Evolutionary conservation across 2,329 filamentous ascomycete species (phyloP), one percentile per base, ranked within the genome.

Genomic region (Xylaria sp.): DNA sequence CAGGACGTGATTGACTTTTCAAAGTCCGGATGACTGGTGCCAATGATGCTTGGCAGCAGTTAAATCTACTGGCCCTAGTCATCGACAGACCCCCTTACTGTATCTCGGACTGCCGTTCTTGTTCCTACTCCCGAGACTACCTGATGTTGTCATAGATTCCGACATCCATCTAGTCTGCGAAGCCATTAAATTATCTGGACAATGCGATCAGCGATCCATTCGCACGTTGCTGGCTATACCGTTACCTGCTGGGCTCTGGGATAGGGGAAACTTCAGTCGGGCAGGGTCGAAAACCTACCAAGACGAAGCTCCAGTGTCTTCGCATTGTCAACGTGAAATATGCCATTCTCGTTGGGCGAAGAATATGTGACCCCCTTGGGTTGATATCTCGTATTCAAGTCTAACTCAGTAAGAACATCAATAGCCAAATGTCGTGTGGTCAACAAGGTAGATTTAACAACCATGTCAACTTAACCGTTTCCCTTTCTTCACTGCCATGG

Each of bases 251-350:
- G 8, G 23, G 25, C 15, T 52, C 39, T 34, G 13, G n/a, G 6
- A 9, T 20, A n/a, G 31, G 20, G 18, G 55, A 70, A 65, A 50
- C 55, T 67, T 67, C 61, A 51, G 41, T 58, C 65, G 61, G 68
- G 68, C 68, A 67, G 60, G n/a, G 13, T n/a, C 20, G 46, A 50
- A 58, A 62, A 44, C 51, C 46, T 54, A 60, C 60, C 20, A 34
- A 23, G 44, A 41, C 15, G 46, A 48, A 9, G 15, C 18, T 34
- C 37, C 15, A 13, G 25, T 37, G 7, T 18, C 8, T 31, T 28
- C 28, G 13, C 10, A 44, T 44, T 18, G 52, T 28, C n/a, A 51
- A 28, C 9, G 28, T 41, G 23, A 39, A 46, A 44, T 6, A 31
- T 54, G 23, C 20, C 28, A 60, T 63, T 41, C 52, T 44, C 28